Evolutionary conservation across 495 filamentous ascomycete species (phyloP), one percentile per base, ranked within the genome.

Genomic region (Pyrenula massariospora): DNA sequence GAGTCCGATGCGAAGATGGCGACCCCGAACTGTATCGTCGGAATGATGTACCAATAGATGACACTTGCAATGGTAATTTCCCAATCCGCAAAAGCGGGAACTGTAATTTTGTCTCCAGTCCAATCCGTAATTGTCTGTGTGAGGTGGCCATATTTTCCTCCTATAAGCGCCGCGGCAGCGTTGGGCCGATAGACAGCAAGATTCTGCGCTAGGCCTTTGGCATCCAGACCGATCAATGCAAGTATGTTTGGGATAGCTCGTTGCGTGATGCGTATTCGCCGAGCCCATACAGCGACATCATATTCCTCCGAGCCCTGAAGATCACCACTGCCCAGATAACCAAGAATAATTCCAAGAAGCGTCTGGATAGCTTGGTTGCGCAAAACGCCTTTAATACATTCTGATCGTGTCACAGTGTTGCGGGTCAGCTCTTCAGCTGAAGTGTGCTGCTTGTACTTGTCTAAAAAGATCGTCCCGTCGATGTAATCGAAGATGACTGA

Each of bases 361-460:
- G 81, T 82, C 71, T 92, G 88, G 24, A 92, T 79, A 23, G 85
- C 61, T 62, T 92, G 87, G 68, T 92, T 86, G 52, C 90, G 66
- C 20, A 91, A 66, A 54, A 92, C 87, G 73, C 89, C 87, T 63
- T 85, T 81, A 53, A 84, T 74, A 3, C 89, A 86, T 59, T 91
- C 80, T 66, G 74, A 84, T 58, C 85, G 73, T 54, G 83, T 77
- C 36, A 84, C 87, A 54, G 83, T 84, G 66, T 92, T 92, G 56
- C 87, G 76, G 70, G 84, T 83, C 19, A 81, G 65, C 59, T 91
- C 81, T 67, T 92, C 87, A 54, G 83, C 87, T 22, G 87, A 87
- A 2, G 87, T 92, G 73, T 92, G 87, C 58, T 91, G 68, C 57
- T 88, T 79, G 68, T 90, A 89, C 58, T 87, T 80, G 25, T 87